These are phyloP conservation scores for Trypanosoma caninum DNA, from an alignment of 208 protist genomes.

Conservation along the genomic window DNA sequence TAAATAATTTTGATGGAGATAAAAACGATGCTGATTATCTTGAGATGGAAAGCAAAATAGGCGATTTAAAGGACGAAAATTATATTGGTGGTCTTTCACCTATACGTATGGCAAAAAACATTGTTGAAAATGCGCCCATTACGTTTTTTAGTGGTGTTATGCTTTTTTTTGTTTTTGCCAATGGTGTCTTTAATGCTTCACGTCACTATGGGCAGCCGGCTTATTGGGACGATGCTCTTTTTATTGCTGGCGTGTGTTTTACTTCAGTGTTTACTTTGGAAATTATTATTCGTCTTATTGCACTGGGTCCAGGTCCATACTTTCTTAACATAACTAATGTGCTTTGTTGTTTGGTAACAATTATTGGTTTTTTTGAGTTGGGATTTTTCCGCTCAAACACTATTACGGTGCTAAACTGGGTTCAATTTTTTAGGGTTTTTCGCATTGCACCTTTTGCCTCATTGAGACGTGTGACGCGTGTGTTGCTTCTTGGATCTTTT, in stretches of 20 bases:
- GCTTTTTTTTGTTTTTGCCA: conserved; percentile 78
- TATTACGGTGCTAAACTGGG: conserved; percentile 87
- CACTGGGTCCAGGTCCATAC: conserved; percentile 78
- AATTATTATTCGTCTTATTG: conserved; percentile 76
- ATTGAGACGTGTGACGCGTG: conserved; percentile 68
- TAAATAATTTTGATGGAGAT: conserved; percentile 12
- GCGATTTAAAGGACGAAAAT: conserved; percentile 43
- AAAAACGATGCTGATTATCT: conserved; percentile 15
- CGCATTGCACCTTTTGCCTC: conserved; percentile 55
- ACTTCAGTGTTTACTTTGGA: conserved; percentile 83
- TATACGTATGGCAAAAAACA: conserved; percentile 84
- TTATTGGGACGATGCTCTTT: conserved; percentile 72
- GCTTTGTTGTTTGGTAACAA: conserved; percentile 61
- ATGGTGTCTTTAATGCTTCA: conserved; percentile 86
- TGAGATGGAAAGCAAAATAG: conserved; percentile 24
- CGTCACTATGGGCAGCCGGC: conserved; percentile 79
- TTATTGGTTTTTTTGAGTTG: conserved; percentile 88
- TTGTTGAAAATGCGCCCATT: conserved; percentile 75
- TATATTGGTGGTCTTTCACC: conserved; percentile 58
- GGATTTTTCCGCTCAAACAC: conserved; percentile 77
- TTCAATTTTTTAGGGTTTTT: conserved; percentile 77
- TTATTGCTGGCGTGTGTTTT: conserved; percentile 71
- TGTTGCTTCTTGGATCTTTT: conserved; percentile 73
- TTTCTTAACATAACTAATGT: conserved; percentile 73
- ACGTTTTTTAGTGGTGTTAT: conserved; percentile 74